These are phyloP conservation scores for Globisporangium polare DNA, from an alignment of 352 stramenopile species.

Conservation along the genomic window DNA sequence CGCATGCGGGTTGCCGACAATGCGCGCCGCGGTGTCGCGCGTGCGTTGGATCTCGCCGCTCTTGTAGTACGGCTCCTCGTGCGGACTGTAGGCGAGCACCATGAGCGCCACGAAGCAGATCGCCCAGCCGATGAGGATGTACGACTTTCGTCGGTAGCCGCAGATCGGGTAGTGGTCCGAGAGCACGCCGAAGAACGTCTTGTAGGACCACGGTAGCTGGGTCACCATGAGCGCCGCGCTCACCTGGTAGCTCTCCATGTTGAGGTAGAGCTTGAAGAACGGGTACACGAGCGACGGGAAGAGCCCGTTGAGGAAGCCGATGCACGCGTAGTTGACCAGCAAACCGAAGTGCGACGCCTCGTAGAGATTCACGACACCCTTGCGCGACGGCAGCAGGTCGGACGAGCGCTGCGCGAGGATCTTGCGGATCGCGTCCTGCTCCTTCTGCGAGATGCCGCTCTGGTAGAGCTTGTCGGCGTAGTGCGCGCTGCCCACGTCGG, in stretches of 20 bases:
- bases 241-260: slow-evolving; percentile 70
- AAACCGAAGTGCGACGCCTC: slow-evolving; percentile 42
- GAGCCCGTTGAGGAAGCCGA: slow-evolving; percentile 68
- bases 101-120: slow-evolving; percentile 50
- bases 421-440: slow-evolving; percentile 32
- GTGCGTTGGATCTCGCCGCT: slow-evolving; percentile 56
- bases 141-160: slow-evolving; percentile 63
- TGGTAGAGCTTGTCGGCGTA: slow-evolving; percentile 12
- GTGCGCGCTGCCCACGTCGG: not conserved
- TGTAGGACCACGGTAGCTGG: slow-evolving; percentile 67
- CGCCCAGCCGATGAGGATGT: slow-evolving; percentile 67
- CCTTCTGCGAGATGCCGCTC: slow-evolving; percentile 3
- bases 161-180: slow-evolving; percentile 62
- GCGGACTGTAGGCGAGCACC: slow-evolving; percentile 45
- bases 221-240: slow-evolving; percentile 51
- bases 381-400: slow-evolving; percentile 35
- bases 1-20: slow-evolving; percentile 48
- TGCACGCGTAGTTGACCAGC: slow-evolving; percentile 67
- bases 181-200: slow-evolving; percentile 71
- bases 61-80: slow-evolving; percentile 49
- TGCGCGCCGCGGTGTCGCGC: slow-evolving; percentile 25
- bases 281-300: slow-evolving; percentile 64
- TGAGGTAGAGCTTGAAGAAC: slow-evolving; percentile 76
- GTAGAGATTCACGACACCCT: slow-evolving; percentile 35
- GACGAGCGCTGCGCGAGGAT: slow-evolving; percentile 32